Evolutionary conservation across 371 early-diverging fungal species (phyloP).

Genomic region (Apophysomyces ossiformis): DNA sequence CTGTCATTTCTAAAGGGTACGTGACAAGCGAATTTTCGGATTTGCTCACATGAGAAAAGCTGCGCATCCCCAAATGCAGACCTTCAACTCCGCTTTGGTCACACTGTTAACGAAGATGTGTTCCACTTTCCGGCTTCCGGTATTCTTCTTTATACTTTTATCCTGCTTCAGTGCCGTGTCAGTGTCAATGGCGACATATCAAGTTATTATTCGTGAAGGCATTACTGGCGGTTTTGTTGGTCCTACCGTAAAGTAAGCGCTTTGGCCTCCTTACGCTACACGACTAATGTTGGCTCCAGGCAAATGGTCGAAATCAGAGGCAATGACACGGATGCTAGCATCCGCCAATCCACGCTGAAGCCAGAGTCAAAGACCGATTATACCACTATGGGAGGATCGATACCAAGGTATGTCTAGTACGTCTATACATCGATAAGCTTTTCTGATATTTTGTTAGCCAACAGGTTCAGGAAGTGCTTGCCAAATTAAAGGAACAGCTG

Average conservation of each 20-base stretch:
- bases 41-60: neutral
- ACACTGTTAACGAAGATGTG: slow-evolving; percentile 2
- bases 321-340: slow-evolving; percentile 35
- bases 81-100: slow-evolving; percentile 7
- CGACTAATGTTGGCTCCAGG: slow-evolving; percentile 16
- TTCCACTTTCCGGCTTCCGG: slow-evolving; percentile 7
- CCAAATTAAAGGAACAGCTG: slow-evolving; percentile 28
- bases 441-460: neutral
- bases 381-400: slow-evolving; percentile 27
- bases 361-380: slow-evolving; percentile 39
- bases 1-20: neutral
- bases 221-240: slow-evolving; percentile 51
- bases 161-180: slow-evolving; percentile 5
- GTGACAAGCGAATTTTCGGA: neutral
- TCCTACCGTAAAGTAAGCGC: slow-evolving; percentile 43
- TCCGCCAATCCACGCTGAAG: slow-evolving; percentile 39
- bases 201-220: slow-evolving; percentile 47
- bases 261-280: slow-evolving; percentile 1
- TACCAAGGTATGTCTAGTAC: slow-evolving; percentile 34
- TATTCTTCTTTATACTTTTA: slow-evolving; percentile 11
- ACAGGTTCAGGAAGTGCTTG: neutral
- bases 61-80: neutral
- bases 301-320: slow-evolving; percentile 45
- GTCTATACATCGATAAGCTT: neutral
- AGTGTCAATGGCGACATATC: slow-evolving; percentile 22